Conservation (phyloP, 495 filamentous ascomycete species). For the Xylaria flabelliformis region DNA sequence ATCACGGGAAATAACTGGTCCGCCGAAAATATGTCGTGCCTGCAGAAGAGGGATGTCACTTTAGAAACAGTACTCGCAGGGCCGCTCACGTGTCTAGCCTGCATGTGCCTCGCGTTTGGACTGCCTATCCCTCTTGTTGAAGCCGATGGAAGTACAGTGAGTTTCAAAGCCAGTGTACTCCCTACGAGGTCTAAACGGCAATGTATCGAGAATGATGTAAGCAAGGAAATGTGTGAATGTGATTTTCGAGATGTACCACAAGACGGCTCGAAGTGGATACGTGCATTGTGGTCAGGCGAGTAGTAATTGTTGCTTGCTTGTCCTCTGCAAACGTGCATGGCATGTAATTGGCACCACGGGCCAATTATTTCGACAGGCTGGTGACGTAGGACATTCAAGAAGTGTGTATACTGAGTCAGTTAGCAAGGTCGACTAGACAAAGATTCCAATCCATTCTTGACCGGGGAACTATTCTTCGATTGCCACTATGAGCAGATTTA, state of each 20-base stretch:
- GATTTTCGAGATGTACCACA: conserved; percentile 7
- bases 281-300: background rate
- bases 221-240: background rate
- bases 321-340: background rate
- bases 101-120: background rate
- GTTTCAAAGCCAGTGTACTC: background rate
- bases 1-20: background rate
- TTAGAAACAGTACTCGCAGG: background rate
- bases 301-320: background rate
- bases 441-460: background rate
- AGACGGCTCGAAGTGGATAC: background rate
- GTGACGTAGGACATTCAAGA: background rate
- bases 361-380: background rate
- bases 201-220: background rate
- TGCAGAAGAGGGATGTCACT: background rate
- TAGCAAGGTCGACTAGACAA: background rate
- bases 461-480: background rate
- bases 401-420: conserved; percentile 1
- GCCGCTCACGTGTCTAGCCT: background rate
- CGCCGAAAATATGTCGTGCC: background rate
- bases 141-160: background rate
- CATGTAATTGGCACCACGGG: background rate
- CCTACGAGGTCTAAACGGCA: background rate
- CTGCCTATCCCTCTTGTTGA: background rate
- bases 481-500: background rate